These are phyloP conservation scores for Phytophthora hybrid DNA, from an alignment of 352 stramenopile genomes.

Conservation along the genomic window DNA sequence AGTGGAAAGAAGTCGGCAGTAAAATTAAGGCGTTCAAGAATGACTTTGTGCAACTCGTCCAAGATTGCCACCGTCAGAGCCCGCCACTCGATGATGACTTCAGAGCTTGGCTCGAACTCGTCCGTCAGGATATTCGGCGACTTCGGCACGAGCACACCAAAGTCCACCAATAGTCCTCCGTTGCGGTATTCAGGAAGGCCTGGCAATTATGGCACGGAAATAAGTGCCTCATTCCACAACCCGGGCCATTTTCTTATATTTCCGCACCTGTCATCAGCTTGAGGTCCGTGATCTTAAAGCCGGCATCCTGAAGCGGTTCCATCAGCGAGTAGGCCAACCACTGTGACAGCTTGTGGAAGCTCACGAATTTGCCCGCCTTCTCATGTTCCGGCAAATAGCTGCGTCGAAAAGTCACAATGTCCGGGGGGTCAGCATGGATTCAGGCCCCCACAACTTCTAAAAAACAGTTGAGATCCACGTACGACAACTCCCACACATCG, in stretches of 20 bases:
- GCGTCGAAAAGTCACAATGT: background rate
- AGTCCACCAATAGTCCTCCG: conserved; percentile 82
- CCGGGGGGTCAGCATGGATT: background rate
- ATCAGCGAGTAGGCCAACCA: conserved; percentile 92
- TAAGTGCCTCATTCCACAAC: background rate
- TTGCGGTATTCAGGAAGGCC: conserved; percentile 88
- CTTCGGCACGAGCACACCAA: conserved; percentile 82
- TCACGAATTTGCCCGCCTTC: conserved; percentile 71
- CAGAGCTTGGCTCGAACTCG: conserved; percentile 66
- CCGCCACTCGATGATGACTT: conserved; percentile 89
- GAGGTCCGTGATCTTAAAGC: conserved; percentile 80
- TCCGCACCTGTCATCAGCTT: conserved; percentile 63
- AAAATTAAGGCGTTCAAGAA: conserved; percentile 71
- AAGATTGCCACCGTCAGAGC: conserved; percentile 84
- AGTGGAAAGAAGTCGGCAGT: conserved; percentile 82
- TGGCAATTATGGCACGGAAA: conserved; percentile 7
- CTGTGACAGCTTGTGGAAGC: conserved; percentile 92
- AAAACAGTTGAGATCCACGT: conserved; percentile 14
- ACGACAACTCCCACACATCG: conserved; percentile 86
- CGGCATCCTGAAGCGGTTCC: conserved; percentile 85
- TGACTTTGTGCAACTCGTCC: conserved; percentile 76
- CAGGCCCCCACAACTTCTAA: background rate
- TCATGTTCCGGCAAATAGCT: conserved; percentile 63
- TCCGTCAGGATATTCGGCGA: conserved; percentile 58
- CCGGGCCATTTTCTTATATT: background rate